These are phyloP conservation scores for Trametes cubensis DNA, from an alignment of 768 basidiomycete species.

Conservation along the genomic window DNA sequence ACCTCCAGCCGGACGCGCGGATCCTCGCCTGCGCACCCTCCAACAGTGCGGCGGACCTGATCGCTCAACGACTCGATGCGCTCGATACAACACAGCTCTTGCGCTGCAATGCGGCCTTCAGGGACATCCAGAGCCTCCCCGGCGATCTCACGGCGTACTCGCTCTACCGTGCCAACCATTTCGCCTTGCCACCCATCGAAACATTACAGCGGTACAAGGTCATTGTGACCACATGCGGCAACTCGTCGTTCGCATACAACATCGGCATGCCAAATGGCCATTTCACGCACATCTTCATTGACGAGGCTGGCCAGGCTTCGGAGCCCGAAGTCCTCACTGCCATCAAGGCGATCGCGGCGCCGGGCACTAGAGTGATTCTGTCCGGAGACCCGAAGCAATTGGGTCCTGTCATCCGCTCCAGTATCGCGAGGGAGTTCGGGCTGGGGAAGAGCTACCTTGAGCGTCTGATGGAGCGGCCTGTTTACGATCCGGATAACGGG, in stretches of 20 bases:
- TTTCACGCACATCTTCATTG: slow-evolving; percentile 69
- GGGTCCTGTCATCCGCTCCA: slow-evolving; percentile 66
- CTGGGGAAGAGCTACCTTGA: slow-evolving; percentile 65
- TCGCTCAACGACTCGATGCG: slow-evolving; percentile 45
- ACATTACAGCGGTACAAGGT: slow-evolving; percentile 49
- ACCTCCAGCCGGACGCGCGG: slow-evolving; percentile 41
- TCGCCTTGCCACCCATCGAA: slow-evolving; percentile 45
- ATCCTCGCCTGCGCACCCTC: slow-evolving; percentile 70
- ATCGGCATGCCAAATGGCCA: slow-evolving; percentile 63
- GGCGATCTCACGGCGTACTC: slow-evolving; percentile 43
- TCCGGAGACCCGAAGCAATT: slow-evolving; percentile 75
- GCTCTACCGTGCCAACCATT: slow-evolving; percentile 40
- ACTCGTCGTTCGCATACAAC: slow-evolving; percentile 56
- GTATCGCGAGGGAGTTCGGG: slow-evolving; percentile 56
- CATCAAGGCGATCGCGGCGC: slow-evolving; percentile 60
- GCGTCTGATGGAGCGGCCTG: slow-evolving; percentile 41
- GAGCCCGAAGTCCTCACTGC: slow-evolving; percentile 68
- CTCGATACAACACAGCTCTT: slow-evolving; percentile 48
- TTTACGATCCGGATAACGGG: slow-evolving; percentile 32
- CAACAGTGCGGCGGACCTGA: slow-evolving; percentile 68
- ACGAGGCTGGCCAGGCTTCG: slow-evolving; percentile 74
- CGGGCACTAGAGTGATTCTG: slow-evolving; percentile 57
- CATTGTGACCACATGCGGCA: slow-evolving; percentile 67
- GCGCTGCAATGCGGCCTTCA: slow-evolving; percentile 60
- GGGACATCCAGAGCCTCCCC: slow-evolving; percentile 43